Base-by-base conservation (phyloP, 495 filamentous ascomycete species). In the Stereocaulon alpinum region DNA sequence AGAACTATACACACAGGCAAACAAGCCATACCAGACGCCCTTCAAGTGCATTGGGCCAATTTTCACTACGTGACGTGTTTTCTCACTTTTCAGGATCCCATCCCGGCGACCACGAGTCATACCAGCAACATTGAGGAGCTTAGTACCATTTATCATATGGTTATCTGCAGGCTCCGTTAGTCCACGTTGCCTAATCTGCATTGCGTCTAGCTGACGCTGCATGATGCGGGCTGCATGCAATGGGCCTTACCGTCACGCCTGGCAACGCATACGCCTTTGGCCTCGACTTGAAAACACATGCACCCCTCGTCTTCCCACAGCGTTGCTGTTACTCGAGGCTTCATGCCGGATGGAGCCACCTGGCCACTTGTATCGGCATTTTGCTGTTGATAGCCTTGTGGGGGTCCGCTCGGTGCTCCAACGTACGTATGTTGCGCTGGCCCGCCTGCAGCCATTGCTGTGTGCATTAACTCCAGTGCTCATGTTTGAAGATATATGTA, bases 11-110 rank as follows among this genome's bases (percentile, higher is more conserved):
- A n/a, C 18, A 24, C 12, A 15, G 12, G 3, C 15, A 34, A 29
- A 22, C 40, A 17, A 15, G 37, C 71, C 91, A 71, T 81, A 97
- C 93, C 93, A 98, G 58, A 98, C 93, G 66, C 93, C 93, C 73
- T 98, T 98, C 29, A 98, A 75, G 68, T 98, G 93, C 93, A 98
- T 98, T 4, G 93, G 93, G 0, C 93, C 93, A 66, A 98, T 98
- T 73, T 98, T 98, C 55, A 98, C 93, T 15, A 98, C 93, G 74
- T 96, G 91, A 29, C 93, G 82, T 40, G 90, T 81, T 71, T 97
- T 97, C 69, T 98, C 93, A 71, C 93, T 96, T 76, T 98, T 98
- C 48, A 98, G 73, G 61, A 98, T 98, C 47, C 93, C 93, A 69
- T 98, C 93, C 67, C 93, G 83, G 54, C 93, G 86, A 43, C 93